phyloP scores from a whole-genome alignment of 169 alveolate genomes.

The Eimeria sp. region DNA sequence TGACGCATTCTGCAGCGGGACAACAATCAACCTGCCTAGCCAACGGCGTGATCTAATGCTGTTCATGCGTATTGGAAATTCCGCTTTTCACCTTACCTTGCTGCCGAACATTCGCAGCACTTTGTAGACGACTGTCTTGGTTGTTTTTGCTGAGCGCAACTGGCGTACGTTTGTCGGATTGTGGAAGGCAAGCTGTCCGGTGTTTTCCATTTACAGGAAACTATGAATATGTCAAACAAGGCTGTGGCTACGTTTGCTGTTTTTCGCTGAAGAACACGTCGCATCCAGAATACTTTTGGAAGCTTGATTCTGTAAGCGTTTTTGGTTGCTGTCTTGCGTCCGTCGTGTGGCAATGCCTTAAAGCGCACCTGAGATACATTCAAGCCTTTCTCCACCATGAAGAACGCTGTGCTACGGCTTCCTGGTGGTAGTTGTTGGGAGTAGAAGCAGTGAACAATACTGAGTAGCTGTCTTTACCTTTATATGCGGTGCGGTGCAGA shows the following conservation, averaged over 20 bases:
- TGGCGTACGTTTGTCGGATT: neutral
- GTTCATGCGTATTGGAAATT: neutral
- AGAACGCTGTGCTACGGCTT: neutral
- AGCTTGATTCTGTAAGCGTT: constrained; percentile 90
- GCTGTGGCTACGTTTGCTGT: constrained; percentile 95
- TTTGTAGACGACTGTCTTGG: neutral
- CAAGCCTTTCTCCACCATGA: neutral
- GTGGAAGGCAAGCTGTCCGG: neutral
- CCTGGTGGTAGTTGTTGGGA: neutral
- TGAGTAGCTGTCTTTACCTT: neutral
- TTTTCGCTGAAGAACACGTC: constrained; percentile 95
- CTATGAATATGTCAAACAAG: constrained; percentile 93
- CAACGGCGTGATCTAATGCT: neutral
- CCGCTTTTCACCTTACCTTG: neutral
- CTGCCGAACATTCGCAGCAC: neutral
- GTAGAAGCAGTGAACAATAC: neutral
- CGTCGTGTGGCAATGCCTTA: neutral
- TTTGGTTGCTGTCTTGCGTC: neutral
- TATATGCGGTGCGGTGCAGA: constrained; percentile 63
- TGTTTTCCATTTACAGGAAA: constrained; percentile 83
- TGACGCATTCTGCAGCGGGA: neutral
- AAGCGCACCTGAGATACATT: neutral
- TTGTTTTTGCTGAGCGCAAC: neutral
- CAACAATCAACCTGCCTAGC: neutral
- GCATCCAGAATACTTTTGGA: constrained; percentile 95